Evolutionary conservation across 257 asterid genomes (phyloP).

Genomic region (Fraxinus cuspidata): DNA sequence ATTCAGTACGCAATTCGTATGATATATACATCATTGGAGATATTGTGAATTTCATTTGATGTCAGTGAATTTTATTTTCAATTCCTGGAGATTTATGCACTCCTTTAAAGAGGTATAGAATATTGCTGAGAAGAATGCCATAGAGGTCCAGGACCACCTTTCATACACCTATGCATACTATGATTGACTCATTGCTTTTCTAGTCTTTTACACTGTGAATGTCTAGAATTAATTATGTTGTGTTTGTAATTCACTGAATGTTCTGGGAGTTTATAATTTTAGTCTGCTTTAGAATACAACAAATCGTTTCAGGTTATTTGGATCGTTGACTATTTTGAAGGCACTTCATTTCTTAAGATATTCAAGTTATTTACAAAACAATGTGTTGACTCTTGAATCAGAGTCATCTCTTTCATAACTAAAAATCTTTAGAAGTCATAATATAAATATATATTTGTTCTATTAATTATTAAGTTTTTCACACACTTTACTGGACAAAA

Average conservation of each 20-base stretch:
- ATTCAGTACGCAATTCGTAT: conserved; percentile 1
- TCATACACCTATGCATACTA: conserved; percentile 13
- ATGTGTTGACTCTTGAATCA: background rate
- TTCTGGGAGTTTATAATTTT: conserved; percentile 1
- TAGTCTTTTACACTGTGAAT: background rate
- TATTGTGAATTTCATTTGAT: conserved; percentile 5
- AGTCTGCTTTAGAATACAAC: conserved; percentile 15
- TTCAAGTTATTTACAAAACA: background rate
- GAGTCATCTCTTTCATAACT: background rate
- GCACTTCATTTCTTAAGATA: background rate
- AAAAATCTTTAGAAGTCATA: background rate
- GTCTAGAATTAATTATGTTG: background rate
- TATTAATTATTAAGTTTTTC: background rate
- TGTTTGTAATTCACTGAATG: background rate
- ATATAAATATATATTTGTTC: background rate
- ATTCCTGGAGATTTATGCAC: background rate
- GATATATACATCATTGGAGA: background rate
- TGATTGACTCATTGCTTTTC: background rate
- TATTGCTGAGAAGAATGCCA: conserved; percentile 6
- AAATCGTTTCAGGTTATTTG: background rate
- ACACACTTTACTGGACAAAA: background rate
- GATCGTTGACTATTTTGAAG: background rate
- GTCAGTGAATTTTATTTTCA: background rate
- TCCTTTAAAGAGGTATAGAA: background rate
- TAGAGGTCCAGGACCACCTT: conserved; percentile 9